Evolutionary conservation across 208 protist species (phyloP).

Genomic region (Leishmania guyanensis): DNA sequence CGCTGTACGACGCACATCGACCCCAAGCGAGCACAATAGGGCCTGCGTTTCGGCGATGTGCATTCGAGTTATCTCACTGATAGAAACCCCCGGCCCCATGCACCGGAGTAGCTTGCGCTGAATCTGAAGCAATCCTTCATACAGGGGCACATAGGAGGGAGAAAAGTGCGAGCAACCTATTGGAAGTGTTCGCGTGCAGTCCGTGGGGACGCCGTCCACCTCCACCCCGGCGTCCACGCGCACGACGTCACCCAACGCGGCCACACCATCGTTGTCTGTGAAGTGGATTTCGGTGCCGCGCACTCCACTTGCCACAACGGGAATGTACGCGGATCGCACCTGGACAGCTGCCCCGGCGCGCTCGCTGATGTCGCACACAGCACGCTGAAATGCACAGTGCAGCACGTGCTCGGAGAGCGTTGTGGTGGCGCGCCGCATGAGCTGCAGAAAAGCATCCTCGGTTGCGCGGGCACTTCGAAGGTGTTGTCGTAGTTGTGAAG

Average conservation of each 20-base stretch:
- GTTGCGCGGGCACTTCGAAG: slow-evolving; percentile 49
- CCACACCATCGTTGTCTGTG: slow-evolving; percentile 39
- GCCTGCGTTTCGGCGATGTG: slow-evolving; percentile 39
- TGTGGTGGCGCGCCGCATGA: slow-evolving; percentile 28
- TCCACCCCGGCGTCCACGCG: slow-evolving; percentile 58
- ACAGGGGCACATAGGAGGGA: slow-evolving; percentile 19
- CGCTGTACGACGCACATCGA: slow-evolving; percentile 16
- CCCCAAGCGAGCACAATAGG: slow-evolving; percentile 29
- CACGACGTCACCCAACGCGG: slow-evolving; percentile 24
- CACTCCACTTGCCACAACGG: slow-evolving; percentile 50
- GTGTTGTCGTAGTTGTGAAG: slow-evolving; percentile 43
- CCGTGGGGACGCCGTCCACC: slow-evolving; percentile 51
- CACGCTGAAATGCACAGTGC: slow-evolving; percentile 31
- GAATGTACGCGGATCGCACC: slow-evolving; percentile 48
- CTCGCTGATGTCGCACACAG: slow-evolving; percentile 25
- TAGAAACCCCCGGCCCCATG: slow-evolving; percentile 28
- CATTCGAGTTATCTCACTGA: slow-evolving; percentile 26
- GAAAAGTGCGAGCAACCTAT: slow-evolving; percentile 21
- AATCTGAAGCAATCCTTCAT: slow-evolving; percentile 42
- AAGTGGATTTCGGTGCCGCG: slow-evolving; percentile 58
- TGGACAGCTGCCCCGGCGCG: slow-evolving; percentile 13
- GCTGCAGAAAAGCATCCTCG: slow-evolving; percentile 36
- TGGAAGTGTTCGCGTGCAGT: slow-evolving; percentile 72
- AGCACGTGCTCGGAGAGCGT: slow-evolving; percentile 36
- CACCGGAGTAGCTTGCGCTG: slow-evolving; percentile 42